Percentiles rank a stretch among this genome's conserved stretches.
These are phyloP conservation scores for Monilinia polystroma DNA, from an alignment of 2,329 filamentous ascomycete species.

Conservation along the genomic window DNA sequence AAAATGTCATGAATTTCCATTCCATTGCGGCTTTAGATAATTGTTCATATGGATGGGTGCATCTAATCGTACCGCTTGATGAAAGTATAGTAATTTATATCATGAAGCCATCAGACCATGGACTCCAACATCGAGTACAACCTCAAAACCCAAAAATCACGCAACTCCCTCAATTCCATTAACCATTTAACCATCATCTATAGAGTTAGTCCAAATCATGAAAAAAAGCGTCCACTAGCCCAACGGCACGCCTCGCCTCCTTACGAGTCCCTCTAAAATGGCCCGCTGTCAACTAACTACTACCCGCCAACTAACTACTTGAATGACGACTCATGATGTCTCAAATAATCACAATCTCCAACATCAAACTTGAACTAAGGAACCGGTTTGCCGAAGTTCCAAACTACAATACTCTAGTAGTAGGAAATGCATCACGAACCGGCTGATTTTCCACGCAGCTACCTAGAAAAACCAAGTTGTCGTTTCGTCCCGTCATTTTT, in stretches of 20 bases:
- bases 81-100: background rate
- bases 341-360: too few relatives aligned
- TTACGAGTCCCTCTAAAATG: conserved; percentile 6
- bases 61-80: too few relatives aligned
- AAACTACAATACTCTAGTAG: background rate
- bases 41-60: background rate
- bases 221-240: background rate
- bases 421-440: background rate
- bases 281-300: background rate
- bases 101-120: background rate
- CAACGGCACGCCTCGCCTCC: conserved; percentile 1
- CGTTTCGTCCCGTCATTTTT: too few relatives aligned
- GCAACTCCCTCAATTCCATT: too few relatives aligned
- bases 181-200: too few relatives aligned
- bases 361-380: too few relatives aligned
- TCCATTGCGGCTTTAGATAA: background rate
- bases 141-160: too few relatives aligned
- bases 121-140: too few relatives aligned
- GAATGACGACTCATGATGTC: background rate
- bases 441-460: background rate
- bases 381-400: background rate
- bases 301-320: background rate
- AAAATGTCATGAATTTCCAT: background rate
- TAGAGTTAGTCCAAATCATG: too few relatives aligned
- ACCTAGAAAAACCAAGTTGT: too few relatives aligned